Evolutionary conservation across 1,139 yeast genomes (phyloP).

Genomic region (Debaryomyces psychrophilus): DNA sequence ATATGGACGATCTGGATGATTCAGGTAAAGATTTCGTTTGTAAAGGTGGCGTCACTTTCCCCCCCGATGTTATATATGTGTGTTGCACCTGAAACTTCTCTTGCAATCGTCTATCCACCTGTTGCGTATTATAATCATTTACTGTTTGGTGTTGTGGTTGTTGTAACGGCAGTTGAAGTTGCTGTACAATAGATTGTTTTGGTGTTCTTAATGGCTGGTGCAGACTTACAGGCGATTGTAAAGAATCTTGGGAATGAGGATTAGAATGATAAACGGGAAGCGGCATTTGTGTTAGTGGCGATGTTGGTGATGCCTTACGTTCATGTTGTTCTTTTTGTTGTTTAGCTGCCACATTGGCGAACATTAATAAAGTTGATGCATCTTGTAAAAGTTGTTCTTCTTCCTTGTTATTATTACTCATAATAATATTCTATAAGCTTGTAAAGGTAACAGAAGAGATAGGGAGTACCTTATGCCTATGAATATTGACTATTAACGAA

Average conservation of each 20-base stretch:
- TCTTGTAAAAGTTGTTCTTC: conserved; percentile 55
- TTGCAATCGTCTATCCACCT: neutral
- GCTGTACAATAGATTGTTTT: conserved; percentile 7
- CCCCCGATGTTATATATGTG: neutral
- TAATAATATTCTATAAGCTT: conserved; percentile 1
- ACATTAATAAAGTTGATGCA: conserved; percentile 68
- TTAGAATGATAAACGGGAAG: neutral
- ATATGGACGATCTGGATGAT: conserved; percentile 11
- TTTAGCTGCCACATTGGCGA: conserved; percentile 59
- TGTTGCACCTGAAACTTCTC: conserved; percentile 4
- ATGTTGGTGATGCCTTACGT: conserved; percentile 20
- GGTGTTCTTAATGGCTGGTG: conserved; percentile 8
- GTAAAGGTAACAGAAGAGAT: neutral
- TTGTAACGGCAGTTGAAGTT: conserved; percentile 11
- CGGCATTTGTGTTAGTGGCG: conserved; percentile 14
- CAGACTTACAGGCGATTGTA: conserved; percentile 7
- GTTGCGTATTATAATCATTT: neutral
- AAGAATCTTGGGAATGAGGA: neutral
- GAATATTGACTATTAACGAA: neutral
- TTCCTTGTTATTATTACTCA: conserved; percentile 15
- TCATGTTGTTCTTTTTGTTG: conserved; percentile 32
- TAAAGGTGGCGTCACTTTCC: conserved; percentile 8
- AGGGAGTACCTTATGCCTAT: neutral
- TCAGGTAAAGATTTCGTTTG: conserved; percentile 11
- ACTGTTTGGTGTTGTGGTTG: conserved; percentile 1